Evolutionary conservation across 2,329 filamentous ascomycete species (phyloP), one percentile per base, ranked within the genome.

Genomic region (Cladorrhinum sp.): DNA sequence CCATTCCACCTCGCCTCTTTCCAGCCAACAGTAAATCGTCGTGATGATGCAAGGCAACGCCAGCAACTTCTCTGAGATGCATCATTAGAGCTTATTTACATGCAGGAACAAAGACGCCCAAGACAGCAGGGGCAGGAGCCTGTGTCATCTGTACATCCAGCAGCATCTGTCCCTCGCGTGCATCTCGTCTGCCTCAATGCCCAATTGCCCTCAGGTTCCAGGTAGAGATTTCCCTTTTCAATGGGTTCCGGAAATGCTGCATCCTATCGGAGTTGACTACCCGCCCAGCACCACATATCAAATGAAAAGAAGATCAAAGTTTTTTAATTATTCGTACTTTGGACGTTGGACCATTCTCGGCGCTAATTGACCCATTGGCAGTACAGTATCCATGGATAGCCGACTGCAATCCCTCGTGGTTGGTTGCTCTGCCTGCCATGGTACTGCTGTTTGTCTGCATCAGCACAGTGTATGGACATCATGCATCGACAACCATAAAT

Each of bases 41-140:
- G 53, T 49, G 32, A 13, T 49, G 22, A 49, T 56, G 53, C 53
- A 56, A 48, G 6, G 38, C 53, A 18, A 56, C 53, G 38, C 36
- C 53, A 56, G 38, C 38, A 20, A 24, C 53, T 32, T 32, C 27
- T 10, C 20, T 25, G 22, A 36, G 18, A 56, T 56, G 53, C 53
- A 45, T 38, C 36, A 25, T 29, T 23, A 56, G 32, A 56, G 36
- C 38, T 38, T 29, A 49, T 22, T 41, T 49, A 20, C 53, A 56
- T 56, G 53, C 53, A 56, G 53, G 53, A 56, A 56, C 53, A 56
- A 23, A 55, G 29, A 41, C 24, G 52, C 20, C 36, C 36, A 41
- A 25, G 49, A 50, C 20, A 24, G 13, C 22, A 50, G 24, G 49
- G 24, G 49, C 45, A 22, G 45, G 45, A 24, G 13, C 18, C 9